Evolutionary conservation across 1,284 basidiomycete species (phyloP), one percentile per base, ranked within the genome.

Genomic region (Trametes versicolor): DNA sequence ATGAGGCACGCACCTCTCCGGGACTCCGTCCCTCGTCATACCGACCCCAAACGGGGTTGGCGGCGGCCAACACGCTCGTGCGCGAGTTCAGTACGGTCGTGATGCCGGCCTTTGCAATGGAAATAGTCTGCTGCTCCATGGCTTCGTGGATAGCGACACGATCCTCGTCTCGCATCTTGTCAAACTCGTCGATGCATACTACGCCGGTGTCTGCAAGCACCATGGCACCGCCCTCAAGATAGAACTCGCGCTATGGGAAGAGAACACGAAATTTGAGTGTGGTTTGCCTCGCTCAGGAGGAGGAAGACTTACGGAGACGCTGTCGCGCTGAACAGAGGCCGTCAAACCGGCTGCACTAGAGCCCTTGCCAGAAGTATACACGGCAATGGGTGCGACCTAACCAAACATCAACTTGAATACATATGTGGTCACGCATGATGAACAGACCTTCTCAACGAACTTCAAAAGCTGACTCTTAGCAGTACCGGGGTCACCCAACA

Each of bases 41-140:
- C 62, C 98, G 87, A 57, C 98, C 98, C 85, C 97, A 99, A 13
- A 99, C 96, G 1, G 98, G 98, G 80, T 99, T 99, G 12, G 98
- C 98, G 3, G 98, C 98, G 0, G 98, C 98, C 32, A 99, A 85
- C 8, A 99, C 97, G 67, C 94, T 96, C 0, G 98, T 99, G 53
- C 98, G 84, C 2, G 96, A 97, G 80, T 99, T 99, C 45, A 99
- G 83, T 27, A 99, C 96, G 0, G 98, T 99, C 0, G 98, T 99
- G 70, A 99, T 99, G 70, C 98, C 98, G 2, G 98, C 98, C 79
- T 99, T 99, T 39, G 97, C 97, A 71, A 99, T 99, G 2, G 98
- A 99, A 72, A 99, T 99, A 0, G 97, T 99, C 77, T 99, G 97
- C 76, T 99, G 97, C 75, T 99, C 97, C 97, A 99, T 99, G 19